Evolutionary conservation across 2,329 filamentous ascomycete genomes (phyloP).

Genomic region (Coniella vitis): DNA sequence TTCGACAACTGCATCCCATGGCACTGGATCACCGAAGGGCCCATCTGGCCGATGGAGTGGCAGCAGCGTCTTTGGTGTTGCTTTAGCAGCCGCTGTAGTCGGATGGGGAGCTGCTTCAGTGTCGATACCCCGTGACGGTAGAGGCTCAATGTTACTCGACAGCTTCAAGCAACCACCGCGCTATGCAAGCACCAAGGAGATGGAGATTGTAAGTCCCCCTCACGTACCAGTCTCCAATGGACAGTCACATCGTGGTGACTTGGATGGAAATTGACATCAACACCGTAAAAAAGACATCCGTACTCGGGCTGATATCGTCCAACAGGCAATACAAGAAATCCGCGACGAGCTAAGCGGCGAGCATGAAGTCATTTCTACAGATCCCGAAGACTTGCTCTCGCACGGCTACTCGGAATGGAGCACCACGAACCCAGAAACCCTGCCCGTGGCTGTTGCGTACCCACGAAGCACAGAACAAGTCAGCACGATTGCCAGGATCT

Average conservation of each 20-base stretch:
- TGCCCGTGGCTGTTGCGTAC: conserved; percentile 59
- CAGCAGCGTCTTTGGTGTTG: conserved; percentile 30
- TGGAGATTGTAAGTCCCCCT: conserved; percentile 30
- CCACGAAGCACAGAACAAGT: conserved; percentile 56
- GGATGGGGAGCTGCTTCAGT: conserved; percentile 35
- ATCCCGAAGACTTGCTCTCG: conserved; percentile 52
- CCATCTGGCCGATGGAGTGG: conserved; percentile 25
- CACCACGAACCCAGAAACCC: conserved; percentile 49
- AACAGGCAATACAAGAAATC: conserved; percentile 50
- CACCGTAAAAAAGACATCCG: no score
- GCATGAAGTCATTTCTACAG: conserved; percentile 54
- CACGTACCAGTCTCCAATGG: background rate
- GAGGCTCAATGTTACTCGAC: conserved; percentile 23
- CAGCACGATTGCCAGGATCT: conserved; percentile 56
- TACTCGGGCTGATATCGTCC: background rate
- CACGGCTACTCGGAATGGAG: conserved; percentile 67
- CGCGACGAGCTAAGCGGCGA: conserved; percentile 33
- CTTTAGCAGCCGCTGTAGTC: conserved; percentile 31
- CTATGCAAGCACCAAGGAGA: conserved; percentile 37
- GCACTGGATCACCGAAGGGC: background rate
- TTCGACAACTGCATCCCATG: background rate
- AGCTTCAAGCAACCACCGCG: conserved; percentile 21
- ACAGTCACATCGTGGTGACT: no score
- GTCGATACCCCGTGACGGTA: conserved; percentile 18
- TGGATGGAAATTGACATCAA: no score